phyloP scores from a whole-genome alignment of 108 stramenopile species.

The Discostella pseudostelligera region DNA sequence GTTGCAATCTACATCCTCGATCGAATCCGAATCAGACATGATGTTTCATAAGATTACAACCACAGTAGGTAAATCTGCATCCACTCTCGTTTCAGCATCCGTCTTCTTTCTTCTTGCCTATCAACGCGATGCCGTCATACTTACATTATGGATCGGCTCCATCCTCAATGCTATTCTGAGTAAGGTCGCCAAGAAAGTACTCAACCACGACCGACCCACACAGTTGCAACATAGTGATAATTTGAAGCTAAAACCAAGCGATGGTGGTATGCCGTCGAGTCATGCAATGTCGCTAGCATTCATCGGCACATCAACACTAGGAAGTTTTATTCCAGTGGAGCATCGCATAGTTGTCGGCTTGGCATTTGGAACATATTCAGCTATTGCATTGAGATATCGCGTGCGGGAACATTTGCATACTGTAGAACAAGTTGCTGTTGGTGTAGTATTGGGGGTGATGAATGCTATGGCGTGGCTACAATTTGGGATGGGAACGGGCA shows the following conservation, averaged over 20 bases:
- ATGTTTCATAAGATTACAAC: conserved; percentile 18
- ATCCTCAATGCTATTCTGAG: conserved; percentile 67
- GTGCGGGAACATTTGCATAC: conserved; percentile 66
- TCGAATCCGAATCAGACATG: neutral
- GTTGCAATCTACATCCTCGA: neutral
- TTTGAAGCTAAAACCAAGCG: conserved; percentile 64
- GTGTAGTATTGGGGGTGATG: conserved; percentile 51
- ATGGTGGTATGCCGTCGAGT: conserved; percentile 76
- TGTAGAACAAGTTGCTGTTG: conserved; percentile 67
- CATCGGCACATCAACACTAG: conserved; percentile 52
- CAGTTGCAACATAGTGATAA: conserved; percentile 14
- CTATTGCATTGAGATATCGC: conserved; percentile 68
- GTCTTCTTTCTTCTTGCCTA: conserved; percentile 70
- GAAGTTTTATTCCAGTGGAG: conserved; percentile 6
- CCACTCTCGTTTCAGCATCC: conserved; percentile 62
- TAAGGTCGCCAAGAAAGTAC: conserved; percentile 64
- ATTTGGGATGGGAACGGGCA: conserved; percentile 29
- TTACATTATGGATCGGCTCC: conserved; percentile 72
- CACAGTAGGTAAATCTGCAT: conserved; percentile 64
- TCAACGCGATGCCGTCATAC: conserved; percentile 65
- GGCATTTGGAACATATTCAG: conserved; percentile 46
- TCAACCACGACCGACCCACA: conserved; percentile 66
- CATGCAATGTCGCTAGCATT: conserved; percentile 90
- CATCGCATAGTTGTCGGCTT: conserved; percentile 12
- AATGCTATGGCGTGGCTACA: conserved; percentile 68